Evolutionary conservation across 1,284 basidiomycete genomes (phyloP).

Genomic region (Marasmius fiardii): DNA sequence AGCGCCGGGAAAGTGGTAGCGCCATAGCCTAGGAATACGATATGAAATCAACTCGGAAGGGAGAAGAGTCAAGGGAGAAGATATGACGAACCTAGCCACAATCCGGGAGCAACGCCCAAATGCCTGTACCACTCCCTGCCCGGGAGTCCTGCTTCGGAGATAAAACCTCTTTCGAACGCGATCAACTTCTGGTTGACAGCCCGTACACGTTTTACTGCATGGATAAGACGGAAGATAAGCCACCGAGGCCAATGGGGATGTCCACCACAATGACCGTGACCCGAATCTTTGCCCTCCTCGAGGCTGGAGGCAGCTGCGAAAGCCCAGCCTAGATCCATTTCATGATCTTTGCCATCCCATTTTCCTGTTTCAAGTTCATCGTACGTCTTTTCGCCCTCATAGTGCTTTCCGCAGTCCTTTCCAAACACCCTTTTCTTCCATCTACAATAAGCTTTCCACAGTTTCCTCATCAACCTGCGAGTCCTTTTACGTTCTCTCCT

Average conservation of each 20-base stretch:
- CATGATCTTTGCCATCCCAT: conserved; percentile 11
- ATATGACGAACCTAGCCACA: conserved; percentile 69
- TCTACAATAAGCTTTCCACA: conserved; percentile 26
- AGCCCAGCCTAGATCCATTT: not conserved
- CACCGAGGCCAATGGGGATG: not conserved
- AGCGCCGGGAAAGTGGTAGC: conserved; percentile 62
- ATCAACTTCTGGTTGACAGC: conserved; percentile 70
- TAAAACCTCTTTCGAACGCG: conserved; percentile 82
- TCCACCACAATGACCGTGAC: not conserved
- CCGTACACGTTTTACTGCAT: conserved; percentile 60
- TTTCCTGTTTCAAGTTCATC: conserved; percentile 19
- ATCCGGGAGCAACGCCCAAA: conserved; percentile 86
- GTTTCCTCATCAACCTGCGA: conserved; percentile 19
- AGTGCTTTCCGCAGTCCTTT: conserved; percentile 20
- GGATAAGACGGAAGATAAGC: conserved; percentile 41
- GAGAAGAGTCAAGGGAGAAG: not conserved
- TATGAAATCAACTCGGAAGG: not conserved
- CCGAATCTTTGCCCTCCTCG: not conserved
- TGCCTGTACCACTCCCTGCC: conserved; percentile 84
- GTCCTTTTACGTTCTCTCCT: conserved; percentile 25
- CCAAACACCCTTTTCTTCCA: conserved; percentile 24
- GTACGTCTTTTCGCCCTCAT: conserved; percentile 6
- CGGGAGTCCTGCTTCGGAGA: conserved; percentile 70
- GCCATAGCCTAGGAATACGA: conserved; percentile 44
- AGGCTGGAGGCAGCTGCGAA: not conserved